Evolutionary conservation across 768 basidiomycete genomes (phyloP), one percentile per base, ranked within the genome.

Genomic region (Tylopilus subfusipes): DNA sequence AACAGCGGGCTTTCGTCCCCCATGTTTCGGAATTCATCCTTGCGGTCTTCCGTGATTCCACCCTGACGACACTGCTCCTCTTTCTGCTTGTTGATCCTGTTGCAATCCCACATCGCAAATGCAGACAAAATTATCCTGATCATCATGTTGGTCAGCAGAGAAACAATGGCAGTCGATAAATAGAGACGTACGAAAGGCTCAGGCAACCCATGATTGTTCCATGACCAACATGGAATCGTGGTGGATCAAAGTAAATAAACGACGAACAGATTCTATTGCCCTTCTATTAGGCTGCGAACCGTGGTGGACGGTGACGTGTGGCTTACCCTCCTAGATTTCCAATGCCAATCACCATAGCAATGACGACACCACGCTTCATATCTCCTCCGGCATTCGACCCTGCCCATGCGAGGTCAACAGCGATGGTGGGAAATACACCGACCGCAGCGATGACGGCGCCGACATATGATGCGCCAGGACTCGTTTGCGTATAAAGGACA

Each of bases 1-100:
- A 80, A 84, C 33, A 84, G 68, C 39, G 83, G 83, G 52, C 79
- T 82, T 34, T 76, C 69, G 54, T 79, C 79, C 7, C 80, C 83
- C 66, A 83, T 69, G 6, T 80, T 66, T 33, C 63, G 67, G 58
- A 78, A 83, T 38, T 80, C 74, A 8, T 71, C 71, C 47, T 59
- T 65, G 42, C 65, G 68, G 43, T 65, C 71, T 12, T 72, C 68
- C 8, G 73, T 72, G 47, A 85, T 78, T 3, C 74, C 74, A 48
- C 76, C 73, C 6, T 68, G 67, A 7, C 64, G 65, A 56, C 82
- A 84, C 11, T 67, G 57, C 12, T 69, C 75, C 42, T 76, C 75
- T 48, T 81, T 83, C 50, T 67, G 58, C 58, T 76, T 76, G 61
- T 84, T 84, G 25, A 81, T 63, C 42, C 77, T 66, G 10, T 68